Conservation (phyloP, 163 green algal genomes). For the Scenedesmus sp. region DNA sequence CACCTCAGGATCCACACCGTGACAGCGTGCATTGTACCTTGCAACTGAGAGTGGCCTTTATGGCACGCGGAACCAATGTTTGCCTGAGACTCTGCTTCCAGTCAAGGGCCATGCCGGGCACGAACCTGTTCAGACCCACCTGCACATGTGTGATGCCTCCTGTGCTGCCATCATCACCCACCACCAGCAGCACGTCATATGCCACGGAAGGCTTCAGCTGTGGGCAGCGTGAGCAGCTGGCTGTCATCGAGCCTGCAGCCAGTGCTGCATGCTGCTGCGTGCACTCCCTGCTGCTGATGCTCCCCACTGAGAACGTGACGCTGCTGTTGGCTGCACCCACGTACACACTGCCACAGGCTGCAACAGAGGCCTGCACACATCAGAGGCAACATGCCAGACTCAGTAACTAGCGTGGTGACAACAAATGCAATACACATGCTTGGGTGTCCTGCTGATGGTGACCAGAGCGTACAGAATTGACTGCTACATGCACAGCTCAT, state of each 20-base stretch:
- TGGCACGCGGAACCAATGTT: too few relatives aligned
- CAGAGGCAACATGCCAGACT: neutral
- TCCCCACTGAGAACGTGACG: conserved; percentile 12
- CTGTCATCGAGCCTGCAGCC: neutral
- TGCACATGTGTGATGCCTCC: neutral
- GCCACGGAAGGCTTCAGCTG: neutral
- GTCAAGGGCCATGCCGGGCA: too few relatives aligned
- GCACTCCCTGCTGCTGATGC: conserved; percentile 2
- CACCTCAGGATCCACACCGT: too few relatives aligned
- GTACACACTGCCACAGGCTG: conserved; percentile 43
- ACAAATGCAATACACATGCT: too few relatives aligned
- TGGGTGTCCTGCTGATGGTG: too few relatives aligned
- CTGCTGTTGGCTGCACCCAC: neutral
- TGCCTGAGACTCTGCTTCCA: too few relatives aligned
- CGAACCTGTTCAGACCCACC: too few relatives aligned
- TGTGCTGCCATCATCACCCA: too few relatives aligned
- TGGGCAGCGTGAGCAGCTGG: conserved; percentile 45
- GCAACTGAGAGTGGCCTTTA: too few relatives aligned
- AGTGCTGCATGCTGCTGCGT: neutral
- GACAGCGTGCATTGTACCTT: too few relatives aligned
- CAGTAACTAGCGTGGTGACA: neutral
- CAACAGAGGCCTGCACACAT: neutral
- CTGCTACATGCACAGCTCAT: too few relatives aligned
- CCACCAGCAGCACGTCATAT: conserved; percentile 40
- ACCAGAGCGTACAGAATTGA: too few relatives aligned